A percentile compares a stretch with the other conserved stretches of the same genome.
Conservation (phyloP, 192 early-diverging fungal species). For the Globomyces pollinis-pini region DNA sequence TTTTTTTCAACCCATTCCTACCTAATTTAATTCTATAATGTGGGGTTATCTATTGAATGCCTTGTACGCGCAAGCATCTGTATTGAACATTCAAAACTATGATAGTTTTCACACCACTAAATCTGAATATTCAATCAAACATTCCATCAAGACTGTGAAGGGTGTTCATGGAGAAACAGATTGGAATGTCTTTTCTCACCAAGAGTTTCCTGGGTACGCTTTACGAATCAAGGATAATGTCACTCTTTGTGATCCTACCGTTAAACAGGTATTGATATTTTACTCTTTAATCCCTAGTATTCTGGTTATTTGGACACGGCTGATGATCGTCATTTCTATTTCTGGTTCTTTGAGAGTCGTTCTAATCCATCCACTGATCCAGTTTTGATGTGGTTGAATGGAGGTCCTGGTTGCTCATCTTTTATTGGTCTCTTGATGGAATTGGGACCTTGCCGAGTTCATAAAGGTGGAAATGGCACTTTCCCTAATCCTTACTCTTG, state of each 20-base stretch:
- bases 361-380: slow-evolving; percentile 67
- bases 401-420: slow-evolving; percentile 69
- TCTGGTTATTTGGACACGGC: slow-evolving; percentile 23
- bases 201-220: not conserved
- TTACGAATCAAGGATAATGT: not conserved
- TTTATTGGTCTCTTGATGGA: slow-evolving; percentile 69
- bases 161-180: not conserved
- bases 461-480: slow-evolving; percentile 60
- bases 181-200: not conserved
- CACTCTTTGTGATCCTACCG: not conserved
- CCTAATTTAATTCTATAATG: too few species aligned
- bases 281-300: too few species aligned
- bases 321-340: slow-evolving; percentile 69
- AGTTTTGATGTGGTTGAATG: slow-evolving; percentile 69
- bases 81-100: too few species aligned
- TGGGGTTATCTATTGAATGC: too few species aligned
- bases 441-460: slow-evolving; percentile 79
- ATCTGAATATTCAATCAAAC: too few species aligned
- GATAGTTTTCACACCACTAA: too few species aligned
- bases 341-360: slow-evolving; percentile 96
- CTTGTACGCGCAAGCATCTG: too few species aligned
- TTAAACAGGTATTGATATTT: too few species aligned
- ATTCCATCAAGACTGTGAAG: too few species aligned
- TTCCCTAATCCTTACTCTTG: slow-evolving; percentile 69
- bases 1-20: too few species aligned